These are phyloP conservation scores for Leccinum barrowsii DNA, from an alignment of 768 basidiomycete species.

Conservation along the genomic window DNA sequence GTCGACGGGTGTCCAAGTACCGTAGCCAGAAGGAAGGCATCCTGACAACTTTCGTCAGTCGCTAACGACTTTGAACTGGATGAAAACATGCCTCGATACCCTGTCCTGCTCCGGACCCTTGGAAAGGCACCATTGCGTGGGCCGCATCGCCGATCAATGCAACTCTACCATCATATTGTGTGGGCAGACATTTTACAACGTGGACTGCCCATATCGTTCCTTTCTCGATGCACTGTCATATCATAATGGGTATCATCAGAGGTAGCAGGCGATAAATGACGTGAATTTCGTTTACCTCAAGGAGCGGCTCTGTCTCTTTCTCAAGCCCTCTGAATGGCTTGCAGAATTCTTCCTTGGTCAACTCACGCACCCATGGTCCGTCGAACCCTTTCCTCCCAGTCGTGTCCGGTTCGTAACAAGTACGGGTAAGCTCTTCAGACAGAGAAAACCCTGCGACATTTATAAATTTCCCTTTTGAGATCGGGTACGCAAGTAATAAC, in stretches of 20 bases:
- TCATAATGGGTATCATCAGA: not conserved
- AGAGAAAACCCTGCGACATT: slow-evolving; percentile 61
- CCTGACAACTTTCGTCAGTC: slow-evolving; percentile 18
- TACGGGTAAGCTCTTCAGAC: slow-evolving; percentile 48
- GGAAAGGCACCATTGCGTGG: slow-evolving; percentile 41
- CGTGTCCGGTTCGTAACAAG: slow-evolving; percentile 31
- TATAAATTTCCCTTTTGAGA: slow-evolving; percentile 52
- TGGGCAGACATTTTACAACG: slow-evolving; percentile 46
- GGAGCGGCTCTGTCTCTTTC: slow-evolving; percentile 52
- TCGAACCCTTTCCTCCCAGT: slow-evolving; percentile 14
- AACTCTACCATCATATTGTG: slow-evolving; percentile 54
- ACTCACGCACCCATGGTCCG: slow-evolving; percentile 47
- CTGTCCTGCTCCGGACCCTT: slow-evolving; percentile 43
- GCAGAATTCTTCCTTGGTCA: slow-evolving; percentile 47
- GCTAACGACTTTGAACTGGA: not conserved
- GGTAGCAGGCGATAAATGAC: not conserved
- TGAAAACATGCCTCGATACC: slow-evolving; percentile 36
- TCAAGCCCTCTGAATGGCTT: slow-evolving; percentile 52
- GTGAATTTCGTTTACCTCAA: slow-evolving; percentile 41
- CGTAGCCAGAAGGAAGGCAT: slow-evolving; percentile 36
- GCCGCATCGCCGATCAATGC: slow-evolving; percentile 44
- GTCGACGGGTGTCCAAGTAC: slow-evolving; percentile 43
- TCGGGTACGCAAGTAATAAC: slow-evolving; percentile 61
- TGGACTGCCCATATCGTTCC: slow-evolving; percentile 65
- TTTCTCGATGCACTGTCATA: slow-evolving; percentile 47